These are phyloP conservation scores for Yarrowia sp. DNA, from an alignment of 805 yeast species.

Conservation along the genomic window DNA sequence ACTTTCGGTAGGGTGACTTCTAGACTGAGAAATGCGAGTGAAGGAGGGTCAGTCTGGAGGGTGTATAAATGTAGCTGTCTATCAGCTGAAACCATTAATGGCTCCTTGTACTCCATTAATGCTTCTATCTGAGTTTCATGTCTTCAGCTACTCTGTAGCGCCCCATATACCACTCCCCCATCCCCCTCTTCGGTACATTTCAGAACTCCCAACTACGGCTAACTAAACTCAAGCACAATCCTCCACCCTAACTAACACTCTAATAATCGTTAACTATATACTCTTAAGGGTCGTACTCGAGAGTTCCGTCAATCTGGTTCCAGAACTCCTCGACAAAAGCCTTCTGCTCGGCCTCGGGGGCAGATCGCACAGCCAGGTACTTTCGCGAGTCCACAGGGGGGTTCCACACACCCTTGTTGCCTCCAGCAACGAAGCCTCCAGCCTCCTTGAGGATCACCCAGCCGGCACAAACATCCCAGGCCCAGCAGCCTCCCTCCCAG, in stretches of 20 bases:
- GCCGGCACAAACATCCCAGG: constrained; percentile 76
- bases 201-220: constrained; percentile 25
- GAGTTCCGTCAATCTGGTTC: constrained; percentile 57
- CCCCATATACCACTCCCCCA: background rate
- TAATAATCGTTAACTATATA: background rate
- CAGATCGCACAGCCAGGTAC: constrained; percentile 66
- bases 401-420: constrained; percentile 58
- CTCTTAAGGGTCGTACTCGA: constrained; percentile 50
- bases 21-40: background rate
- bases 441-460: constrained; percentile 67
- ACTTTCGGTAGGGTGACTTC: constrained; percentile 32
- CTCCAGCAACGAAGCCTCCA: constrained; percentile 65
- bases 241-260: background rate
- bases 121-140: background rate
- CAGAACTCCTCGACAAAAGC: constrained; percentile 59
- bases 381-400: constrained; percentile 60
- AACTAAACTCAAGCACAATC: background rate
- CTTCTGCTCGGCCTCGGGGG: constrained; percentile 53
- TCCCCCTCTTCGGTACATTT: background rate
- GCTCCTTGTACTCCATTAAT: too few species aligned
- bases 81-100: too few species aligned
- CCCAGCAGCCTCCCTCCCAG: constrained; percentile 75
- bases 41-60: too few species aligned
- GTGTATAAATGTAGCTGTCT: background rate
- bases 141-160: too few species aligned